Evolutionary conservation across 2,329 filamentous ascomycete species (phyloP), one percentile per base, ranked within the genome.

Genomic region (Arthrinium puccinioides): DNA sequence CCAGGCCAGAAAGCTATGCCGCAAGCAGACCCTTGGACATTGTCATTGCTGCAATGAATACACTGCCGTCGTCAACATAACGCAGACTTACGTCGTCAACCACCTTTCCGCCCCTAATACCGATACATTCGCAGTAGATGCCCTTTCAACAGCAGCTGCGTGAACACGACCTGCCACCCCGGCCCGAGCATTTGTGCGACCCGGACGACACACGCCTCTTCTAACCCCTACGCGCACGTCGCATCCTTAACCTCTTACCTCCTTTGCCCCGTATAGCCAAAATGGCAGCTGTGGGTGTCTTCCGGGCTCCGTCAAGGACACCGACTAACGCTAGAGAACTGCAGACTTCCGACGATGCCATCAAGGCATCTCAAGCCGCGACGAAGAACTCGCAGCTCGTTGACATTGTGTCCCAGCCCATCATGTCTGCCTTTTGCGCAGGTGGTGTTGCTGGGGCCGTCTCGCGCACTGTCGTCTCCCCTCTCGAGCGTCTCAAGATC

Each of bases 381-480:
- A 40, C 53, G 41, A 46, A 44, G 21, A 36, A 51, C 15, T 36
- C 55, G 20, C 62, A 66, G 21, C 46, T 73, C 36, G 63, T 60
- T 32, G 64, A 72, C 36, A 63, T 69, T 42, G 39, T 96, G 44
- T 83, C 88, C 9, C 84, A 94, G 46, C 89, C 90, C 4, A 82
- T 96, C 26, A 67, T 88, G 23, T 90, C 92, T 28, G 89, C 92
- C 23, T 98, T 98, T 56, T 84, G 94, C 53, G 92, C 87, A 21
- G 92, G 92, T 44, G 92, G 92, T 48, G 80, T 96, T 16, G 92
- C 92, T 13, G 92, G 92, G 41, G 92, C 92, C 29, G 90, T 98
- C n/a, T 97, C 92, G 21, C 79, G 92, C 56, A 98, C 92, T 18
- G 90, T 97, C 32, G 92, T 98, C 5, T 97, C 90, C 13, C 92